Conservation (phyloP, 2,329 filamentous ascomycete genomes). For the Xylariales sp. region DNA sequence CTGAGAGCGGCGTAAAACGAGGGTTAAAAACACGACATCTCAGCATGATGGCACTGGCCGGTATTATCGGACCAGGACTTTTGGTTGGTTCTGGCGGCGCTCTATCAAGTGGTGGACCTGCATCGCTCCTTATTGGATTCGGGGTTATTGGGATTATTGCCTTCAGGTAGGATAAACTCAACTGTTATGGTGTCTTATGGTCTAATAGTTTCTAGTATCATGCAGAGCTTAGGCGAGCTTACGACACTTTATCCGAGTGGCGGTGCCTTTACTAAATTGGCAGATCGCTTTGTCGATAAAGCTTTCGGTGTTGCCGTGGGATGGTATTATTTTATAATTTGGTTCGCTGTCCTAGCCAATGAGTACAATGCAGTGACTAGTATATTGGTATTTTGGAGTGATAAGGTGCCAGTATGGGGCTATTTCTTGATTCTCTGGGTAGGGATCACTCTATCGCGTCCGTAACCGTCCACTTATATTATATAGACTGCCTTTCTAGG, state of each 20-base stretch:
- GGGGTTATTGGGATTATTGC: constrained; percentile 67
- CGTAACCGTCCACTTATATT: constrained; percentile 1
- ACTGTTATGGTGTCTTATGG: not conserved
- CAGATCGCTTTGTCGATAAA: constrained; percentile 66
- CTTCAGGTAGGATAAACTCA: constrained; percentile 21
- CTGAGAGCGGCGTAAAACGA: constrained; percentile 58
- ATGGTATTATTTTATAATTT: constrained; percentile 69
- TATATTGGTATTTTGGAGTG: constrained; percentile 63
- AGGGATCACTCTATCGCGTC: constrained; percentile 13
- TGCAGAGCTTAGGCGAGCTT: constrained; percentile 71
- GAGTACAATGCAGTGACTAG: constrained; percentile 67
- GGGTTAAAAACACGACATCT: constrained; percentile 60
- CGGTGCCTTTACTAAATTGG: constrained; percentile 66
- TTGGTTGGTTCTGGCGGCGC: constrained; percentile 69
- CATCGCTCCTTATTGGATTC: constrained; percentile 69
- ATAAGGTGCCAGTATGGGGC: constrained; percentile 56
- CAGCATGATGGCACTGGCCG: constrained; percentile 61
- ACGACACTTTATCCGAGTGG: constrained; percentile 69
- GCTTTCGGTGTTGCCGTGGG: constrained; percentile 65
- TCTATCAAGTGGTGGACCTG: constrained; percentile 63
- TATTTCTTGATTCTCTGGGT: constrained; percentile 73
- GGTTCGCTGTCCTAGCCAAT: constrained; percentile 61
- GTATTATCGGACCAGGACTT: constrained; percentile 64
- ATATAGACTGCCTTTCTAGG: constrained; percentile 49
- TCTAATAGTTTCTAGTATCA: constrained; percentile 44